Evolutionary conservation across 331 rosid genomes (phyloP).

Genomic region (Telfairia occidentalis): DNA sequence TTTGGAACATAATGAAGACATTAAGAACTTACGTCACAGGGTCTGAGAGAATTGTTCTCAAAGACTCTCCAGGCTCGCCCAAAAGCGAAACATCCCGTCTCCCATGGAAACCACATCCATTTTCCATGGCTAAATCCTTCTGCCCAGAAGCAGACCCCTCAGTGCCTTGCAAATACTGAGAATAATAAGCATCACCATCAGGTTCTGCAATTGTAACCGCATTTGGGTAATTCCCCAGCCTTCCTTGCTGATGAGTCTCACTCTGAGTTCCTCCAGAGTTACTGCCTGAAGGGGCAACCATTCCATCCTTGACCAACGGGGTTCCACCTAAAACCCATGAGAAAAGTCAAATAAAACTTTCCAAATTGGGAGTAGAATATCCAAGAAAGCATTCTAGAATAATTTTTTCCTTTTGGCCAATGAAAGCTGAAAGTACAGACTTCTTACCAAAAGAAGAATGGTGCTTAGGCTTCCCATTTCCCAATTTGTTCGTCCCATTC

Average conservation of each 20-base stretch:
- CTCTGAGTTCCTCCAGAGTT: slow-evolving; percentile 29
- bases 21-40: slow-evolving; percentile 69
- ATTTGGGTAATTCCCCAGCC: slow-evolving; percentile 47
- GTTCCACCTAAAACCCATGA: slow-evolving; percentile 16
- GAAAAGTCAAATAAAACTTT: not conserved
- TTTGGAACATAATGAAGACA: not conserved
- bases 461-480: slow-evolving; percentile 59
- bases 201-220: slow-evolving; percentile 54
- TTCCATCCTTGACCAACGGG: slow-evolving; percentile 47
- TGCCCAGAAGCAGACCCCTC: slow-evolving; percentile 59
- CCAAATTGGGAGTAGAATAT: slow-evolving; percentile 17
- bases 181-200: slow-evolving; percentile 66
- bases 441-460: slow-evolving; percentile 58
- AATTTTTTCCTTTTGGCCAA: not conserved
- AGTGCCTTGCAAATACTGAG: slow-evolving; percentile 66
- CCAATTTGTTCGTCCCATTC: slow-evolving; percentile 33
- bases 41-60: slow-evolving; percentile 75
- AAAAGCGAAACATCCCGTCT: slow-evolving; percentile 49
- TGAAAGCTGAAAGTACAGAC: not conserved
- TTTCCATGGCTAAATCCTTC: slow-evolving; percentile 52
- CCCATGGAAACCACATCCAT: slow-evolving; percentile 78
- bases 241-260: slow-evolving; percentile 37
- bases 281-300: slow-evolving; percentile 33
- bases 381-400: not conserved
- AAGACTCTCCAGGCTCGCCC: slow-evolving; percentile 69